Evolutionary conservation across 1,139 yeast species (phyloP), one percentile per base, ranked within the genome.

Genomic region (Lodderomyces metapsilosis): DNA sequence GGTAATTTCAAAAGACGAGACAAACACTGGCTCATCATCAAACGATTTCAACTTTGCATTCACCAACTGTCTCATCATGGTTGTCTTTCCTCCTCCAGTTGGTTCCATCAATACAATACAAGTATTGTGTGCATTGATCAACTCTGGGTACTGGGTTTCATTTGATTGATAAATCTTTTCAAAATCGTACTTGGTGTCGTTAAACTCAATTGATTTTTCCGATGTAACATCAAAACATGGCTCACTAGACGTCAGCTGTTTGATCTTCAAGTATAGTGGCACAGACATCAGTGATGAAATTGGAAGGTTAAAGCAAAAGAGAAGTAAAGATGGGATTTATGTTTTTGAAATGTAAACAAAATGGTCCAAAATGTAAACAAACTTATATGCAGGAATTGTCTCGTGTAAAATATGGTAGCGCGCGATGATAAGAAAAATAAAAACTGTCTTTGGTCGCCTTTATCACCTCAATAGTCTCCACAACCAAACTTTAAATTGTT

Each of bases 51-150:
- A 30, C 36, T 48, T 40, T 8, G 37, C 30, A 6, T 54, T 42
- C 11, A 57, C 46, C 21, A 52, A 51, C 20, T 49, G 43, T 31
- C 44, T 48, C 31, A 65, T 46, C 24, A 60, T 53, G 21, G 68
- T 61, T 8, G 70, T 65, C 45, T 65, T 66, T 8, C 71, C 70
- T 39, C 66, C 57, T 12, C 61, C 66, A 1, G 66, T 62, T 9
- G 70, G 68, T 1, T 69, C 70, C 51, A 64, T 56, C 37, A 64
- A 60, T 10, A 64, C 53, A 24, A 52, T 46, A 42, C 59, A 58
- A 3, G 53, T 41, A 13, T 52, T 48, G 15, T 32, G 30, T 8
- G 39, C 40, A 13, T 46, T 44, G 5, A 57, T 42, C 16, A 52
- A 47, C 16, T 52, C 48, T 5, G 44, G 40, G 41, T 45, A 56